Base-by-base conservation (phyloP, 169 alveolate species). In the Plasmodium billcollinsi region DNA sequence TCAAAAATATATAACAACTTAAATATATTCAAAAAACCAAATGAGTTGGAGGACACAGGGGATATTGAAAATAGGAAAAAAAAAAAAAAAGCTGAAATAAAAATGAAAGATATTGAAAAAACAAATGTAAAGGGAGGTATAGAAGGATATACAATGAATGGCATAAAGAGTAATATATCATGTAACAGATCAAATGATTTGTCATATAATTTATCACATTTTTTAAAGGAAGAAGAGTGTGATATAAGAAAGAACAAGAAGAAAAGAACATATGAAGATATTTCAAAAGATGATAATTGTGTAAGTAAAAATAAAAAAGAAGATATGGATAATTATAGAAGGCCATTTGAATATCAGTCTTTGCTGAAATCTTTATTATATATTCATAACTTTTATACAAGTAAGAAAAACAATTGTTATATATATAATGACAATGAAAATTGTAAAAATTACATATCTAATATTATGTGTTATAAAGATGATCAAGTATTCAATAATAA, bases 301-400 rank as follows among this genome's bases (percentile, higher is more conserved):
- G 70, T 39, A 5, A 3, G 45, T 7, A 43, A 54, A 20, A 54
- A 24, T 21, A 39, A 29, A 3, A 39, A 12, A 0, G 63, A 45
- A 21, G 29, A n/a, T 61, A 29, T 11, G 3, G 21, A 15, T 6
- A 62, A 7, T 43, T 62, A 54, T 21, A 21, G 73, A 29, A 7
- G 14, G 3, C n/a, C 67, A 9, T 83, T 83, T 62, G 85, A 58
- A 12, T 56, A 83, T 83, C 18, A 67, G 14, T 58, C 75, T 2
- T 15, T 83, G 12, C 39, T 83, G 52, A 67, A 69, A 67, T 83
- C 91, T 7, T 33, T 83, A 11, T 72, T 56, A n/a, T 20, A 20
- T 83, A 83, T 83, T 62, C 56, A 83, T 62, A 49, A 69, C 2
- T 83, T 83, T 83, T 83, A 69, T 54, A 69, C 73, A 8, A 62